phyloP scores from a whole-genome alignment of 176 grass and related monocot species.

The Urochloa ruziziensis region DNA sequence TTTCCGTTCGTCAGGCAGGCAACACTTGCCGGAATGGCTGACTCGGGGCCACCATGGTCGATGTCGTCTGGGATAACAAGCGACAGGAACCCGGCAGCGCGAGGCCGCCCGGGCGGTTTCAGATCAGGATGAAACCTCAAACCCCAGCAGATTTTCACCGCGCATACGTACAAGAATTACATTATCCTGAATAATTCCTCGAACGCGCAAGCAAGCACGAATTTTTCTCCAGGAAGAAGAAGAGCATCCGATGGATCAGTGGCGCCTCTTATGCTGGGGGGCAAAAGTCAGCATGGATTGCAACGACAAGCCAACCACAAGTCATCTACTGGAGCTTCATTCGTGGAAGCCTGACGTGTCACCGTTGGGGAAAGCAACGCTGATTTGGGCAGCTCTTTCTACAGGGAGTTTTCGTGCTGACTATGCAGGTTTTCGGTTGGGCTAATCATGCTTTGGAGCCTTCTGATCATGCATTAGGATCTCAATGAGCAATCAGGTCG shows the following conservation, averaged over 20 bases:
- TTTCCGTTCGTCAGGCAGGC: slow-evolving; percentile 31
- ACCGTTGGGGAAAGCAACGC: background rate
- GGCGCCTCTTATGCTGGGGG: background rate
- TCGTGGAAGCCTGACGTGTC: slow-evolving; percentile 6
- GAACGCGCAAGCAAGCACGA: slow-evolving; percentile 8
- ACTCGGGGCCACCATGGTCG: slow-evolving; percentile 13
- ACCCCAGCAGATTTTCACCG: slow-evolving; percentile 1
- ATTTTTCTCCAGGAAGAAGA: background rate
- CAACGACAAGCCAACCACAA: slow-evolving; percentile 28
- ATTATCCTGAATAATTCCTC: background rate
- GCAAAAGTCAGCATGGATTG: slow-evolving; percentile 27
- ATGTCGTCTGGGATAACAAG: slow-evolving; percentile 33
- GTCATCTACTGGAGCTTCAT: slow-evolving; percentile 34
- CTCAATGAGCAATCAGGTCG: slow-evolving; percentile 10
- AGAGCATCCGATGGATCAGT: slow-evolving; percentile 13
- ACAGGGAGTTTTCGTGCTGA: background rate
- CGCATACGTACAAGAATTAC: background rate
- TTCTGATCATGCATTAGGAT: slow-evolving; percentile 13
- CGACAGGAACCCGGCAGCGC: slow-evolving; percentile 31
- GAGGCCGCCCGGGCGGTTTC: background rate
- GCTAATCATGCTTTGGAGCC: slow-evolving; percentile 33
- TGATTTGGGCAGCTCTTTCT: background rate
- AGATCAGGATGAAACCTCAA: slow-evolving; percentile 26
- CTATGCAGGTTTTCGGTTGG: background rate
- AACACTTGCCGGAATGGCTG: slow-evolving; percentile 48